These are phyloP conservation scores for Bryoerythrophyllum caledonicum DNA, from an alignment of 225 moss, liverwort and hornwort species.

Conservation along the genomic window DNA sequence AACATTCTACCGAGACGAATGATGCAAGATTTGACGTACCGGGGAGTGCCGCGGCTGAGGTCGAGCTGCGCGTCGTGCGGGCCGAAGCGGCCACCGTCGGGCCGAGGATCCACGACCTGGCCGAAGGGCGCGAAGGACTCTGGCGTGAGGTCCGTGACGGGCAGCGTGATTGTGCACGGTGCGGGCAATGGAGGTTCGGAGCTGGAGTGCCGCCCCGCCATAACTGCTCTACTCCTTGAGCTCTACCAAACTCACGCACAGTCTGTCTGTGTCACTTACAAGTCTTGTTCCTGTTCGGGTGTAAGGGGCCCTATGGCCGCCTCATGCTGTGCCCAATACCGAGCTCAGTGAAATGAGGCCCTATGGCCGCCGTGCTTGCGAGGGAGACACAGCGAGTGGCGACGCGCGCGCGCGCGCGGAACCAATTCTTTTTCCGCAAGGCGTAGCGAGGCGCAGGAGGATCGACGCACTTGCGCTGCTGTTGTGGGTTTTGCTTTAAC, in stretches of 20 bases:
- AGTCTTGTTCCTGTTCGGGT: no score
- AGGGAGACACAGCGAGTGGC: neutral
- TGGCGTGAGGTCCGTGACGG: conserved; percentile 46
- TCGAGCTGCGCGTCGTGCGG: conserved; percentile 79
- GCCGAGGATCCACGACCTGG: conserved; percentile 47
- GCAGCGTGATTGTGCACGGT: conserved; percentile 32
- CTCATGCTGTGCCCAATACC: no score
- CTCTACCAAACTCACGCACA: no score
- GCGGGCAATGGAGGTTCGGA: neutral
- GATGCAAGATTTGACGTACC: conserved; percentile 30
- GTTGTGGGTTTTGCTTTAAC: no score
- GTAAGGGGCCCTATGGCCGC: no score
- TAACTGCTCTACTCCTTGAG: neutral
- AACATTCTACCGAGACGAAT: no score
- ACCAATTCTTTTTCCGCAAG: neutral
- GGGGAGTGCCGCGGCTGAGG: conserved; percentile 75
- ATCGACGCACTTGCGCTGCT: neutral
- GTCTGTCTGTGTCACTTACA: no score
- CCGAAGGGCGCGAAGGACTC: conserved; percentile 69
- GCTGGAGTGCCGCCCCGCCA: neutral
- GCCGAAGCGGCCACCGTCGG: conserved; percentile 53
- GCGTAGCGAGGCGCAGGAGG: neutral
- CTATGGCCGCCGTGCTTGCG: neutral
- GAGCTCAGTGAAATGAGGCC: no score
- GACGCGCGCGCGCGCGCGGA: neutral